Conservation (phyloP, 768 basidiomycete genomes). For the Pulveroboletus ravenelii region DNA sequence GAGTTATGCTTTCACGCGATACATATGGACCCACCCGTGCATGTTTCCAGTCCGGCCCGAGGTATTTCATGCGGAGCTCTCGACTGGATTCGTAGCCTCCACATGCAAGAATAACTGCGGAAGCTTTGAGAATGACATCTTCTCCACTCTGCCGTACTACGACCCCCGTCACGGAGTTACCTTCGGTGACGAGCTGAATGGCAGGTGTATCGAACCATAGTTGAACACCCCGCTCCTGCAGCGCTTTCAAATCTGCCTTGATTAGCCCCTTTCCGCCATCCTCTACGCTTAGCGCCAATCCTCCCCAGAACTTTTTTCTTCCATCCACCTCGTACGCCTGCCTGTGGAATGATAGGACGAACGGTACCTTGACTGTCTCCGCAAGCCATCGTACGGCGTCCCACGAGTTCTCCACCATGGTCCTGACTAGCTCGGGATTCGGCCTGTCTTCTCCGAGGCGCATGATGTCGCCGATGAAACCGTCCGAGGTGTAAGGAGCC, state of each 20-base stretch:
- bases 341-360: slow-evolving; percentile 55
- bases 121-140: slow-evolving; percentile 34
- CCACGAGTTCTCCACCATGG: slow-evolving; percentile 53
- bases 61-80: slow-evolving; percentile 46
- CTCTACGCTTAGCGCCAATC: slow-evolving; percentile 55
- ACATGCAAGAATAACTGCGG: slow-evolving; percentile 55
- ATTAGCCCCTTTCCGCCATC: slow-evolving; percentile 69
- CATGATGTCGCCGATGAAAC: slow-evolving; percentile 57
- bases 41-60: slow-evolving; percentile 55
- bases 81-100: slow-evolving; percentile 63
- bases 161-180: slow-evolving; percentile 43
- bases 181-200: slow-evolving; percentile 28
- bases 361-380: slow-evolving; percentile 45
- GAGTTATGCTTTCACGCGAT: background rate
- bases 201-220: slow-evolving; percentile 57
- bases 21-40: slow-evolving; percentile 42
- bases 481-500: slow-evolving; percentile 49
- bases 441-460: slow-evolving; percentile 51
- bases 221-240: slow-evolving; percentile 47
- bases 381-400: slow-evolving; percentile 57
- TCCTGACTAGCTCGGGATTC: slow-evolving; percentile 44
- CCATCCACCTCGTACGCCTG: slow-evolving; percentile 65
- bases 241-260: slow-evolving; percentile 45
- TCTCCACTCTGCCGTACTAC: slow-evolving; percentile 38
- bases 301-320: slow-evolving; percentile 67